Evolutionary conservation across 78 protist genomes (phyloP).

Genomic region (Trichosphaerium sp.): DNA sequence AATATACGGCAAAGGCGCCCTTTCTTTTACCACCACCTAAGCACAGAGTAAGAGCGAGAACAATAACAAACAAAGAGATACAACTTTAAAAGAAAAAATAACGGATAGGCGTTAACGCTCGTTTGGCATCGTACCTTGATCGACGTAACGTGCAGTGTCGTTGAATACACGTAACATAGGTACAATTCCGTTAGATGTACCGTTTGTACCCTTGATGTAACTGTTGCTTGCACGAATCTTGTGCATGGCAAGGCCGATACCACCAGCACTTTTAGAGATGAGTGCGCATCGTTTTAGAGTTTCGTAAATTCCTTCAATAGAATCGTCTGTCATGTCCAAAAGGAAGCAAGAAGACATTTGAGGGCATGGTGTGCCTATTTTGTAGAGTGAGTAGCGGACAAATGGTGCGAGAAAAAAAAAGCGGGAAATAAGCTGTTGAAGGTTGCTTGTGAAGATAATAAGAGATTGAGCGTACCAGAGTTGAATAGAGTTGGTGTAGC

Average conservation of each 20-base stretch:
- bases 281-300: constrained; percentile 86
- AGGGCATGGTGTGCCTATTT: constrained; percentile 85
- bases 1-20: constrained; percentile 96
- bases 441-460: too few relatives aligned
- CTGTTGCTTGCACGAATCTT: constrained; percentile 79
- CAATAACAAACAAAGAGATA: too few relatives aligned
- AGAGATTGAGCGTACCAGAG: too few relatives aligned
- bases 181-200: constrained; percentile 85
- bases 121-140: too few relatives aligned
- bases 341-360: constrained; percentile 95
- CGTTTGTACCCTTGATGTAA: constrained; percentile 89
- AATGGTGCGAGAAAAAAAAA: too few relatives aligned
- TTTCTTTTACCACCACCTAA: constrained; percentile 94
- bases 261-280: constrained; percentile 92
- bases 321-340: constrained; percentile 81
- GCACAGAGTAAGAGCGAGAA: too few relatives aligned
- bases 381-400: too few relatives aligned
- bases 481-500: constrained; percentile 98
- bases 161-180: constrained; percentile 98
- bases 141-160: constrained; percentile 92
- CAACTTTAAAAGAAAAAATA: too few relatives aligned
- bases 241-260: constrained; percentile 87
- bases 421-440: too few relatives aligned
- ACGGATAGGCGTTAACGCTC: too few relatives aligned
- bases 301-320: constrained; percentile 92